Base-by-base conservation (phyloP, 495 filamentous ascomycete species). In the Cercophora newfieldiana region DNA sequence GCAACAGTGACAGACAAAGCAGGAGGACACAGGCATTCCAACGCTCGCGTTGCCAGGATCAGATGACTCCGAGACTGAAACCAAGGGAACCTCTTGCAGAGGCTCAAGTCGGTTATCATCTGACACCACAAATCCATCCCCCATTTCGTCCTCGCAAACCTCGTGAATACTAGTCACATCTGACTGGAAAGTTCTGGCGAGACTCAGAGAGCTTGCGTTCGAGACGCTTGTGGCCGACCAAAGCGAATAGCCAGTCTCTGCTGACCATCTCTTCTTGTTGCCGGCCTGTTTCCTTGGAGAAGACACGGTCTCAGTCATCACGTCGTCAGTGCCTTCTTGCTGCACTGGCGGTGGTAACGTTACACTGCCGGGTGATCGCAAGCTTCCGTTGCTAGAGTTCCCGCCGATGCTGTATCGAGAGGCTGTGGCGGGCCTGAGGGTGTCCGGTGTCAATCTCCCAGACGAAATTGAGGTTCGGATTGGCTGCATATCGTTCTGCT, bases 1-100 rank as follows among this genome's bases (percentile, higher is more conserved):
- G 78, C 92, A 96, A 72, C 92, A 96, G 67, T 91, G 88, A 73
- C 92, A 96, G 22, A 93, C 87, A 66, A 75, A 71, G 7, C 61
- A 60, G 24, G 29, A 55, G 3, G 54, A 28, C 14, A 53, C 19
- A 14, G 50, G 50, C n/a, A 53, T 2, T 1, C 50, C 50, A 22
- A 19, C n/a, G 22, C 24, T 22, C 6, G 6, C 3, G 19, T 19
- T 22, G n/a, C 50, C 6, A 25, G 24, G 25, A 29, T 30, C 5
- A 18, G 8, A 6, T 44, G 55, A 1, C 18, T n/a, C n/a, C 4
- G 55, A 7, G 55, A 18, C 14, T n/a, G 55, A 30, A 30, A 44
- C 19, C 25, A 19, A 14, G 51, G 31, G 47, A 25, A 30, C 56
- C 5, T 49, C 33, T 53, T 31, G 51, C 29, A 47, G 21, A 29